Evolutionary conservation across 2,329 filamentous ascomycete species (phyloP).

Genomic region (Pseudogymnoascus pannorum): DNA sequence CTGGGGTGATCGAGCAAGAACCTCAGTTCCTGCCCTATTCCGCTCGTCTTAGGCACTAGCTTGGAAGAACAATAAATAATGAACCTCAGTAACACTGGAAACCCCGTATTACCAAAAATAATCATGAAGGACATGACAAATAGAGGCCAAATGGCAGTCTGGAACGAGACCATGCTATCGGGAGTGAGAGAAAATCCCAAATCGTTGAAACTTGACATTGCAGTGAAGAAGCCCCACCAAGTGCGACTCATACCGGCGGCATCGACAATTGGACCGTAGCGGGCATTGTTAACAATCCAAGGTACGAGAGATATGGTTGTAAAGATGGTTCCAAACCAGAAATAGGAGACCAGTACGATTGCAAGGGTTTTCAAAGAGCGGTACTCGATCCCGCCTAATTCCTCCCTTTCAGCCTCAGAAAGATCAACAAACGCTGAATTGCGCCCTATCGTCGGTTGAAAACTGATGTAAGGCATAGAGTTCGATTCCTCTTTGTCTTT

Average conservation of each 20-base stretch:
- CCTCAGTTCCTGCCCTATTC: constrained; percentile 76
- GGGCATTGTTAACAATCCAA: constrained; percentile 63
- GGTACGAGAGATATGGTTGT: constrained; percentile 67
- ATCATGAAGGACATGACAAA: constrained; percentile 79
- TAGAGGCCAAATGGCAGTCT: constrained; percentile 65
- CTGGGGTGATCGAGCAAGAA: constrained; percentile 89
- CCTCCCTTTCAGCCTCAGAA: constrained; percentile 84
- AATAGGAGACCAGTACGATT: constrained; percentile 71
- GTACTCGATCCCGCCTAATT: constrained; percentile 94
- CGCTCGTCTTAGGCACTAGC: constrained; percentile 54
- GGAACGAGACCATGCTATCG: constrained; percentile 89
- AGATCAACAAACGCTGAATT: constrained; percentile 90
- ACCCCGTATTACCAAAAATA: constrained; percentile 90
- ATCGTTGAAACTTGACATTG: constrained; percentile 87
- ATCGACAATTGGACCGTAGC: constrained; percentile 60
- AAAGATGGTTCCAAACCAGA: constrained; percentile 72
- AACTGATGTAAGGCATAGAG: constrained; percentile 81
- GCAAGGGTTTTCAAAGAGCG: constrained; percentile 82
- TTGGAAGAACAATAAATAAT: constrained; percentile 79
- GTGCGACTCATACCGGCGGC: constrained; percentile 53
- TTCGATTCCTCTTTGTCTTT: constrained; percentile 43
- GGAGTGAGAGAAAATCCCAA: constrained; percentile 88
- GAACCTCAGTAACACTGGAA: constrained; percentile 88
- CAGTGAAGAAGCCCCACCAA: constrained; percentile 92
- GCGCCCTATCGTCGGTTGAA: constrained; percentile 82